Conservation (phyloP, 2,329 filamentous ascomycete species). For the Purpureocillium lavendulum region DNA sequence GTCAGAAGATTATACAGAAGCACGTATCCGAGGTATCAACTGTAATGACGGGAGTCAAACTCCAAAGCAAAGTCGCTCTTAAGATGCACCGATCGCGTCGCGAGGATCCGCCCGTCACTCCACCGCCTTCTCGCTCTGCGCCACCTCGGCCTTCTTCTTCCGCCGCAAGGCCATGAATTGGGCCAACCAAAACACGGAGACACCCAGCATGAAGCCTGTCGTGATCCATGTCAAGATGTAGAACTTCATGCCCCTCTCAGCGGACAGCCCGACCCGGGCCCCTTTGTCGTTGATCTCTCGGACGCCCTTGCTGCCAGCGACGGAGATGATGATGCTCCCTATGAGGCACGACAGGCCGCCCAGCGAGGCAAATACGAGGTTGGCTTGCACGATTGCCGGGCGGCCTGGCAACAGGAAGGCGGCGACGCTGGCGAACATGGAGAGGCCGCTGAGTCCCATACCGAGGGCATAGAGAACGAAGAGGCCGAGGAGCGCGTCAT, state of each 20-base stretch:
- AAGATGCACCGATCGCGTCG: no score
- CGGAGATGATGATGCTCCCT: slow-evolving; percentile 34
- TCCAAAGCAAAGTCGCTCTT: no score
- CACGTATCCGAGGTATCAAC: no score
- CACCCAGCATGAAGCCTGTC: slow-evolving; percentile 32
- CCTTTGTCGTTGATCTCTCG: slow-evolving; percentile 33
- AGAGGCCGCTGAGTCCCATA: slow-evolving; percentile 31
- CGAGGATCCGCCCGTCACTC: no score
- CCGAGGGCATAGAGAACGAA: slow-evolving; percentile 41
- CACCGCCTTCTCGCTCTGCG: not conserved
- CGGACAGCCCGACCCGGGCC: slow-evolving; percentile 34
- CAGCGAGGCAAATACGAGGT: slow-evolving; percentile 27
- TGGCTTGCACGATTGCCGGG: slow-evolving; percentile 20
- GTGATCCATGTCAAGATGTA: slow-evolving; percentile 38
- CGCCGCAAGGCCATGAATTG: slow-evolving; percentile 21
- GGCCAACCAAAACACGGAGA: slow-evolving; percentile 31
- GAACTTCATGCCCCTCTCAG: slow-evolving; percentile 33
- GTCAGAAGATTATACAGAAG: no score
- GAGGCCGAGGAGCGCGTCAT: slow-evolving; percentile 36
- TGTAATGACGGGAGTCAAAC: no score
- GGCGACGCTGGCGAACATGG: slow-evolving; percentile 29
- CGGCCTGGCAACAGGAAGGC: slow-evolving; percentile 24
- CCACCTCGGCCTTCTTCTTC: slow-evolving; percentile 8
- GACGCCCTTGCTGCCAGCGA: slow-evolving; percentile 30
- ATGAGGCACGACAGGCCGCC: slow-evolving; percentile 28